Evolutionary conservation across 345 rosid genomes (phyloP), one percentile per base, ranked within the genome.

Genomic region (Gossypium sturtianum): DNA sequence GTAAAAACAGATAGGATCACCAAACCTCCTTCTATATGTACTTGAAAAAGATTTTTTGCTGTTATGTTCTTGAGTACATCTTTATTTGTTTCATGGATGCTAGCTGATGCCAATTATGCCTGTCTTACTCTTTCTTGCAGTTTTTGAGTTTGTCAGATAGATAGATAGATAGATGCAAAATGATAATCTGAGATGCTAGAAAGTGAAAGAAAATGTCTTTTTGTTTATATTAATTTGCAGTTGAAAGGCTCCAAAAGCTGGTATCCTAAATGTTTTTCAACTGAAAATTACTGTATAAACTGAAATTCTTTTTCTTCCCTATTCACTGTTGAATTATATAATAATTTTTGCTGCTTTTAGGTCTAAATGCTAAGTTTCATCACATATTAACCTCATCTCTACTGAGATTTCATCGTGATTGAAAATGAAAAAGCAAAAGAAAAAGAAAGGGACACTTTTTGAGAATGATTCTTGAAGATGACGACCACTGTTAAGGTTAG

Each of bases 401-500:
- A 58, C 29, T 73, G 19, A 49, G 73, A 72, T 58, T 67, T 62
- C 70, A 76, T 70, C 78, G 19, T 65, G 76, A 47, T 62, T 64
- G 41, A 29, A 48, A 43, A 67, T 34, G 65, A 12, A 22, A 48
- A 52, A 74, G 70, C 53, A 82, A 76, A 63, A 79, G 82, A 79
- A 81, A 69, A 79, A 59, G 67, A 70, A 84, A 85, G 75, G 79
- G 84, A 47, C 53, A 75, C 77, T 78, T 86, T 83, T 65, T 71
- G 59, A 65, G 74, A 78, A 80, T 53, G 63, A 4, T 75, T 76
- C 44, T 66, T 74, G 74, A 77, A 73, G 76, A 75, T 65, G 70
- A 64, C 72, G 75, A 77, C 69, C 70, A 62, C 64, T 58, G 65
- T 64, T 58, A 66, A 22, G 44, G 52, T 57, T 56, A 57, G 49